Percentiles rank a stretch among this genome's conserved stretches.
Evolutionary conservation across 2,329 filamentous ascomycete species (phyloP).

Genomic region (Emmonsia crescens): DNA sequence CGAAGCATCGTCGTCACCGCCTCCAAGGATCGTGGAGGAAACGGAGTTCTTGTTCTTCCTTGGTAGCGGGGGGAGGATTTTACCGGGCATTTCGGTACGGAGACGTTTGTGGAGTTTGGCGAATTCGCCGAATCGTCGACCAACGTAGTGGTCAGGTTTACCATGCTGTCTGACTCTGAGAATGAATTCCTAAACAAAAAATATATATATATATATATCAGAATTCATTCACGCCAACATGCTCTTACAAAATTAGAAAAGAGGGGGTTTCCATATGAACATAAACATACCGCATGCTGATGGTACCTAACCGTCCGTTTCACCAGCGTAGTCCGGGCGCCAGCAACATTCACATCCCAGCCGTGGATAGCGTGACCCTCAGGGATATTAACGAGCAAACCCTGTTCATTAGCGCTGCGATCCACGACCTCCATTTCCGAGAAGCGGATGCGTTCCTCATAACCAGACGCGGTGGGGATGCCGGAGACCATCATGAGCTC

Average conservation of each 20-base stretch:
- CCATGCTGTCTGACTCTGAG: constrained; percentile 72
- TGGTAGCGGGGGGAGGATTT: constrained; percentile 74
- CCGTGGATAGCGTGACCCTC: constrained; percentile 89
- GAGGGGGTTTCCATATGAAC: not conserved
- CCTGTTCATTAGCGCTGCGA: constrained; percentile 80
- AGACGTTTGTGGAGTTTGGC: constrained; percentile 65
- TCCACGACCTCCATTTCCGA: constrained; percentile 96
- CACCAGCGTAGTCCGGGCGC: constrained; percentile 66
- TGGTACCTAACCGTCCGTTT: constrained; percentile 85
- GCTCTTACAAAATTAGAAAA: not conserved
- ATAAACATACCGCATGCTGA: constrained; percentile 67
- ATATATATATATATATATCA: not conserved
- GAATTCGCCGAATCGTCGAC: constrained; percentile 83
- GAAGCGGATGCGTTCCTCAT: constrained; percentile 94
- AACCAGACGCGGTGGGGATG: constrained; percentile 87
- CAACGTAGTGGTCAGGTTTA: constrained; percentile 66
- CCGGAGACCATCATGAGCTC: constrained; percentile 99
- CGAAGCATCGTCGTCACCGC: constrained; percentile 62
- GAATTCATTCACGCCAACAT: no score
- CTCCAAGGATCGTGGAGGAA: constrained; percentile 48
- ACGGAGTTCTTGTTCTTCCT: constrained; percentile 83
- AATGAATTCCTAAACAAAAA: constrained; percentile 61
- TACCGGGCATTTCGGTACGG: constrained; percentile 77
- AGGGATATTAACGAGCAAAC: constrained; percentile 73
- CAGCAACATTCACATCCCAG: constrained; percentile 94